These are phyloP conservation scores for Cicer pinnatifidum DNA, from an alignment of 306 rosid genomes.

Conservation along the genomic window DNA sequence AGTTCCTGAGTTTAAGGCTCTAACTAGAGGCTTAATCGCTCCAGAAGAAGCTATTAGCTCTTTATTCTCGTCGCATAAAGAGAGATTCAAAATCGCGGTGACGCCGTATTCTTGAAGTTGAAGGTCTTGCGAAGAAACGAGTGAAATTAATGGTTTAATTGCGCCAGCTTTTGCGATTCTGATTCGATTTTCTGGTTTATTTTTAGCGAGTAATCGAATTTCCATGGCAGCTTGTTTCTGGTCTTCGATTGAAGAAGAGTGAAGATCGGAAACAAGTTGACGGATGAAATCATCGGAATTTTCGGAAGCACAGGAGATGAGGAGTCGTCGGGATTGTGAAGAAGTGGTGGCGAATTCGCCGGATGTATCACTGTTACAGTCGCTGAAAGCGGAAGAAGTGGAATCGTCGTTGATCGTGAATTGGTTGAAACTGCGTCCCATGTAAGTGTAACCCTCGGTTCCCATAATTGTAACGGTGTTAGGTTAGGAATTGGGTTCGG, in stretches of 20 bases:
- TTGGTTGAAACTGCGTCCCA: constrained; percentile 66
- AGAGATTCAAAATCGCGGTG: constrained; percentile 87
- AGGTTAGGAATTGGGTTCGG: constrained; percentile 11
- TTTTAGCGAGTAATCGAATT: constrained; percentile 87
- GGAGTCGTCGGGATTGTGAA: constrained; percentile 63
- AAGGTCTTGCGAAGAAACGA: constrained; percentile 67
- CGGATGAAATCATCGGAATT: constrained; percentile 80
- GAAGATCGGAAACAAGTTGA: constrained; percentile 72
- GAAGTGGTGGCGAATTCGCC: constrained; percentile 79
- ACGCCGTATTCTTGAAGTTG: constrained; percentile 97
- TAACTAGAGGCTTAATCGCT: constrained; percentile 78
- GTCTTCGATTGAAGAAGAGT: constrained; percentile 73
- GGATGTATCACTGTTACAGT: constrained; percentile 94
- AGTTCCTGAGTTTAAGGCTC: constrained; percentile 67
- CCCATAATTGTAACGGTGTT: constrained; percentile 51
- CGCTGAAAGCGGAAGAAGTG: constrained; percentile 88
- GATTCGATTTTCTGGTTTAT: constrained; percentile 79
- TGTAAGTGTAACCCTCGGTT: constrained; percentile 54
- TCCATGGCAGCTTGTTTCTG: constrained; percentile 96
- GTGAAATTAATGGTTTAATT: constrained; percentile 73
- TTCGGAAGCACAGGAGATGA: constrained; percentile 72
- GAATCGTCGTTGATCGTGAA: constrained; percentile 61
- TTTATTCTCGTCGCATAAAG: constrained; percentile 91
- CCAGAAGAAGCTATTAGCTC: constrained; percentile 74
- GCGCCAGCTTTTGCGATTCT: constrained; percentile 82